Conservation (phyloP, 208 protist genomes). For the Leishmania tarentolae region DNA sequence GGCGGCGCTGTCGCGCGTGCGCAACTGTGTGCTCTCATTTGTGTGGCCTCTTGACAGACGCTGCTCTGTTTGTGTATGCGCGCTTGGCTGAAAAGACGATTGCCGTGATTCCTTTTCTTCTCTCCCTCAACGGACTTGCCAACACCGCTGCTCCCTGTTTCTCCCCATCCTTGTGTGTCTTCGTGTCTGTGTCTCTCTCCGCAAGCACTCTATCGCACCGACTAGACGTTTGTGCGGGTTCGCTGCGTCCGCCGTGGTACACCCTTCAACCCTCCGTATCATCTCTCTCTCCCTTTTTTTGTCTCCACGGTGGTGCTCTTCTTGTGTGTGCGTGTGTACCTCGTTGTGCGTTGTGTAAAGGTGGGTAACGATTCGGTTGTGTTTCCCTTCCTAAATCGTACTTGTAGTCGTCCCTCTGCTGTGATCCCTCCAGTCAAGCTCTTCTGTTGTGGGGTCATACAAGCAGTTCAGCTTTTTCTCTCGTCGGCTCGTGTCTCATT, state of each 20-base stretch:
- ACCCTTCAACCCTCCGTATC: neutral
- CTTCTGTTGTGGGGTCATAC: slow-evolving; percentile 3
- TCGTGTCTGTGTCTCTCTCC: too few species aligned
- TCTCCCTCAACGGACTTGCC: neutral
- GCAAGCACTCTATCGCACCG: neutral
- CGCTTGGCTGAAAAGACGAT: neutral
- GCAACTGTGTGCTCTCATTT: neutral
- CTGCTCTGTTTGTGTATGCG: neutral
- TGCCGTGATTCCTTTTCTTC: neutral
- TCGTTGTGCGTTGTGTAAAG: too few species aligned
- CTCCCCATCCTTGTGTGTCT: too few species aligned
- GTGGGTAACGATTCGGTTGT: neutral
- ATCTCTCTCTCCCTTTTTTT: neutral
- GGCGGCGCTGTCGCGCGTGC: neutral
- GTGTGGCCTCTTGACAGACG: neutral
- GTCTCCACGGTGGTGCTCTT: neutral
- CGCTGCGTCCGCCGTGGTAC: neutral
- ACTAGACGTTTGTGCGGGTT: neutral
- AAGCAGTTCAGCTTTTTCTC: neutral
- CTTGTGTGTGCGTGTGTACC: neutral
- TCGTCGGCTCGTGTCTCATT: neutral
- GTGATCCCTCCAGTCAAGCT: neutral
- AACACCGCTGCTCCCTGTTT: neutral
- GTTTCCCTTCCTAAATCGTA: slow-evolving; percentile 4
- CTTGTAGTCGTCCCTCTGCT: neutral